Conservation (phyloP, 345 rosid species). For the Salix brachista region DNA sequence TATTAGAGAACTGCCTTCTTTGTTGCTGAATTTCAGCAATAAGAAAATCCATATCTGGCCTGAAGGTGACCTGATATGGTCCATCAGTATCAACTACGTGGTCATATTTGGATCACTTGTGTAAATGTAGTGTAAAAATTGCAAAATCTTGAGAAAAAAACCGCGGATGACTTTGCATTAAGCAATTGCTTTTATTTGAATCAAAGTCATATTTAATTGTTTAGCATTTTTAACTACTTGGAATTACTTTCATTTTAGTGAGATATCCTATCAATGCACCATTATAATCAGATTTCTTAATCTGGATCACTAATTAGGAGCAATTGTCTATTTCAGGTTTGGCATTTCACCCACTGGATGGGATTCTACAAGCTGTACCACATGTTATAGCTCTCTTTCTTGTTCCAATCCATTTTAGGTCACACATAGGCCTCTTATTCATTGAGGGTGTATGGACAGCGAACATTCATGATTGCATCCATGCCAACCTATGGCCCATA, state of each 20-base stretch:
- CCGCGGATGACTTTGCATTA: background rate
- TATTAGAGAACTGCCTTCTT: background rate
- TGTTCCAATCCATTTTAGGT: slow-evolving; percentile 72
- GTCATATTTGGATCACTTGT: background rate
- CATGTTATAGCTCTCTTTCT: slow-evolving; percentile 71
- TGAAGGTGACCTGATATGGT: background rate
- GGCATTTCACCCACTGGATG: slow-evolving; percentile 90
- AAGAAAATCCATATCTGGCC: background rate
- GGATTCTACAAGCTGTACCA: slow-evolving; percentile 86
- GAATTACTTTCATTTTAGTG: background rate
- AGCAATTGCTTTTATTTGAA: background rate
- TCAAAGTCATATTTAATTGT: background rate
- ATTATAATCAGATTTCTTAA: background rate
- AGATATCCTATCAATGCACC: too few relatives aligned
- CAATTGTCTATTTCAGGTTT: slow-evolving; percentile 46
- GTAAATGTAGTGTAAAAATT: too few relatives aligned
- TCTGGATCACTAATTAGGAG: background rate
- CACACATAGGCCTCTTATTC: slow-evolving; percentile 70
- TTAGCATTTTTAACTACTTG: background rate
- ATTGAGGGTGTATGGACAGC: slow-evolving; percentile 88
- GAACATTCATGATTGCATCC: slow-evolving; percentile 91
- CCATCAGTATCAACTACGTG: background rate
- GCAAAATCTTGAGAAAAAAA: background rate
- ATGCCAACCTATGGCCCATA: slow-evolving; percentile 73
- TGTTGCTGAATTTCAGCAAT: background rate